These are phyloP conservation scores for Colletotrichum spaethianum DNA, from an alignment of 2,329 filamentous ascomycete genomes.

Conservation along the genomic window DNA sequence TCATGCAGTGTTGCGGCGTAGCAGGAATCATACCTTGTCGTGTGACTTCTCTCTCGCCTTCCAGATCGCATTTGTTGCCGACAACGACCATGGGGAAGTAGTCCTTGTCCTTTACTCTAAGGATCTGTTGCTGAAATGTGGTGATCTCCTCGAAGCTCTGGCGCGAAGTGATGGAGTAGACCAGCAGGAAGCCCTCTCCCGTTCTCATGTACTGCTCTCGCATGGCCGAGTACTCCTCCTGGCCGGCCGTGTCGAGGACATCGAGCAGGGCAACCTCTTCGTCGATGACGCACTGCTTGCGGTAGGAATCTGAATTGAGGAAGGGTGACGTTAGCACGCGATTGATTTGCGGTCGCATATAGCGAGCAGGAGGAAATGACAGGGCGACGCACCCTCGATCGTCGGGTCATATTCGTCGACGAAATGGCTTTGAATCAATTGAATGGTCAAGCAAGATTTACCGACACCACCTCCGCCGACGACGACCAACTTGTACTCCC, in stretches of 20 bases:
- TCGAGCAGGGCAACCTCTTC: slow-evolving; percentile 98
- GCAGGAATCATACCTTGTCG: slow-evolving; percentile 78
- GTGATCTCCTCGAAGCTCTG: slow-evolving; percentile 99
- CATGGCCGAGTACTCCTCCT: slow-evolving; percentile 99
- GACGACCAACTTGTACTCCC: slow-evolving; percentile 97
- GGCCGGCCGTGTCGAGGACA: slow-evolving; percentile 96
- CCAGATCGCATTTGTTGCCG: slow-evolving; percentile 99
- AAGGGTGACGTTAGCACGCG: slow-evolving; percentile 43
- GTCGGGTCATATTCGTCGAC: slow-evolving; percentile 99
- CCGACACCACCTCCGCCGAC: slow-evolving; percentile 98
- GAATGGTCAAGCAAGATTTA: slow-evolving; percentile 99
- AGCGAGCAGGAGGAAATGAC: slow-evolving; percentile 9
- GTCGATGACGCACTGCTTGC: slow-evolving; percentile 99
- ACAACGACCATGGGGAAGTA: slow-evolving; percentile 99
- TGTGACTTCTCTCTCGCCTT: slow-evolving; percentile 90
- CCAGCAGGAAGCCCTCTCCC: slow-evolving; percentile 95
- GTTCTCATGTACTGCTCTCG: slow-evolving; percentile 99
- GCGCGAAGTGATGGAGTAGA: slow-evolving; percentile 98
- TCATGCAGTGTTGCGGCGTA: slow-evolving; percentile 17
- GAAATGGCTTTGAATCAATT: slow-evolving; percentile 96
- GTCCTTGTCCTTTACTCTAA: slow-evolving; percentile 99
- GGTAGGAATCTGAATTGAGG: slow-evolving; percentile 85
- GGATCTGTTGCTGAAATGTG: slow-evolving; percentile 98
- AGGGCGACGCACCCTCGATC: slow-evolving; percentile 84
- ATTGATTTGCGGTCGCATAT: slow-evolving; percentile 29